Evolutionary conservation across 2,329 filamentous ascomycete species (phyloP), one percentile per base, ranked within the genome.

Genomic region (Ceratocystis variospora): DNA sequence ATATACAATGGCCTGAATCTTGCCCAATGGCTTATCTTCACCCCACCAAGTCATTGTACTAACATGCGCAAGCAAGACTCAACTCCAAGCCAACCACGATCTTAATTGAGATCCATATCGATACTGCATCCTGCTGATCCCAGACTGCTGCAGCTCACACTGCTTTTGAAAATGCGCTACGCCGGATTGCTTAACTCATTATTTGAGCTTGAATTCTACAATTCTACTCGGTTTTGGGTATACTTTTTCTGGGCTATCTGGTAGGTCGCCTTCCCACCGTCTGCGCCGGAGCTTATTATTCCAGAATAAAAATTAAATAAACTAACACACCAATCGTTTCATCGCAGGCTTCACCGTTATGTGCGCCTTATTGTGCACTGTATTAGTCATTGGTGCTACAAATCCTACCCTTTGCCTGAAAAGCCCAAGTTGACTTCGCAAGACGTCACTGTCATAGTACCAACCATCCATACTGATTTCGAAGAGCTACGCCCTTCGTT

Each of bases 391-490:
- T 94, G 90, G 88, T 80, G 80, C 10, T 96, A 96, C 78, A 88
- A 86, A 75, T 91, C 92, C 31, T 89, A 91, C 69, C 88, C 88
- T 53, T 87, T 93, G 65, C 88, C 90, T 50, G 83, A 85, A 67
- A 88, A 90, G 69, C 90, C 93, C n/a, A 86, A 81, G 57, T 87
- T 91, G 74, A 90, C 86, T 33, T 83, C 86, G 44, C 78, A 89
- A 71, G 90, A 97, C 82, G 91, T 96, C 72, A 96, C 93, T 5
- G 90, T 96, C 70, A 89, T 97, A 71, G 89, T 96, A 68, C 93
- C 93, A 6, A 95, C 92, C 10, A 91, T 97, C 70, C 90, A 95
- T 73, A 90, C 91, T 68, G 86, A 85, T 69, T 90, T 93, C 68
- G 86, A 91, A 71, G 90, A 95, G 73, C 80, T 97, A 68, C 86